Evolutionary conservation across 768 basidiomycete genomes (phyloP).

Genomic region (Xanthoconium stramineum): DNA sequence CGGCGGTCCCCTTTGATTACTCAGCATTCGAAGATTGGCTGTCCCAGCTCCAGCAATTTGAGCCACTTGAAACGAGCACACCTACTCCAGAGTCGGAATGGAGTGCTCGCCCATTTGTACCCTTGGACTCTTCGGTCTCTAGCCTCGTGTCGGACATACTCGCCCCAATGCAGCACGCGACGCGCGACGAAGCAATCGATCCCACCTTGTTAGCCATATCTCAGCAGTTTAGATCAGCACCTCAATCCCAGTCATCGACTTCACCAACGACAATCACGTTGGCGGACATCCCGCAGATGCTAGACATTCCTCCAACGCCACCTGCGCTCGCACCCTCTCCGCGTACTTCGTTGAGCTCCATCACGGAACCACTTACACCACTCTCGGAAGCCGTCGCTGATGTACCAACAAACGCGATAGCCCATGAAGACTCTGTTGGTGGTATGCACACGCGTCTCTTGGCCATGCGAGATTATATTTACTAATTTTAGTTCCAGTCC

Average conservation of each 20-base stretch:
- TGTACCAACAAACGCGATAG: neutral
- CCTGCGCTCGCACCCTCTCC: conserved; percentile 28
- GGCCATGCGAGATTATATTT: neutral
- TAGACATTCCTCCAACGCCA: conserved; percentile 6
- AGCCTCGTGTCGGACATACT: neutral
- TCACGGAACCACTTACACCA: conserved; percentile 27
- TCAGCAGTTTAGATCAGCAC: conserved; percentile 2
- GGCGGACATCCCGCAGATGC: neutral
- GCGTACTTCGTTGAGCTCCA: conserved; percentile 32
- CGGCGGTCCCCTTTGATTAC: conserved; percentile 31
- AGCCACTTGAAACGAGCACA: conserved; percentile 21
- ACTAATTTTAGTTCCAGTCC: conserved; percentile 10
- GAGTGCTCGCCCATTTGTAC: neutral
- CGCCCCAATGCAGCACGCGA: neutral
- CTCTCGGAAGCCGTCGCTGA: conserved; percentile 16
- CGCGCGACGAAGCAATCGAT: conserved; percentile 30
- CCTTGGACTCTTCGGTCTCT: conserved; percentile 1
- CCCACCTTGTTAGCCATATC: conserved; percentile 32
- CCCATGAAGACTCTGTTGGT: neutral
- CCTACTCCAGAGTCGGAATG: conserved; percentile 12
- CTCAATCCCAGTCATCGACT: conserved; percentile 1
- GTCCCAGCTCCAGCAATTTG: conserved; percentile 46
- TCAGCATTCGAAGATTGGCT: conserved; percentile 49
- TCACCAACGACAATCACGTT: neutral
- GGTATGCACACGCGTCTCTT: conserved; percentile 8